Evolutionary conservation across 2,329 filamentous ascomycete species (phyloP), one percentile per base, ranked within the genome.

Genomic region (Rutstroemia sydowiana): DNA sequence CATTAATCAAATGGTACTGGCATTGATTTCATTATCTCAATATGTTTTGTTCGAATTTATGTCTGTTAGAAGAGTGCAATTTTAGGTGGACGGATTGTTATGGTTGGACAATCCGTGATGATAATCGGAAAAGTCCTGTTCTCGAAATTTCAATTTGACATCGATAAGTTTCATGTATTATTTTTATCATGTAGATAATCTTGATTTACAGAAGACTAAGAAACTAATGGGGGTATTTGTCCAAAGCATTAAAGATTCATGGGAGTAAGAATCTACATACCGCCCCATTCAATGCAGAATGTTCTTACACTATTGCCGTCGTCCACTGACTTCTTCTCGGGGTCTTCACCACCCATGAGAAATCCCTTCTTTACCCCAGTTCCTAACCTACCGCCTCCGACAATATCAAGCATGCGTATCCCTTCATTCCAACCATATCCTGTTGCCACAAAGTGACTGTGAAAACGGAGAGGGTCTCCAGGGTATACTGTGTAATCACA

Each of bases 281-380:
- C 90, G 48, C 88, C 91, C 92, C 91, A 96, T 71, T 96, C 91
- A 48, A 96, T 79, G 60, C 87, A 91, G 64, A 95, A 95, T 0
- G 86, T 80, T 59, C 87, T 77, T 20, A 92, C 74, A 31, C 72
- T 67, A 36, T 63, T 65, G 1, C 66, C 63, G 8, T 67, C 56
- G 13, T 54, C 61, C 51, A 39, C 58, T 55, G 55, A 48, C 20
- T 61, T 60, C 11, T 64, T 66, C 14, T 61, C 59, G 43, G 68
- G 63, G 49, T 77, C 71, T 61, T 79, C 75, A 0, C 88, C 90
- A 6, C 91, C 92, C 52, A 98, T 77, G 49, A 98, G 72, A 63
- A 90, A 96, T 0, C 88, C 88, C 70, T 98, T 98, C 75, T 98
- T 98, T 18, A 97, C 93, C 45, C 88, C 88, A 2, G 93, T 97